Conservation (phyloP, 78 protist genomes). For the Capsaspora owczarzaki region DNA sequence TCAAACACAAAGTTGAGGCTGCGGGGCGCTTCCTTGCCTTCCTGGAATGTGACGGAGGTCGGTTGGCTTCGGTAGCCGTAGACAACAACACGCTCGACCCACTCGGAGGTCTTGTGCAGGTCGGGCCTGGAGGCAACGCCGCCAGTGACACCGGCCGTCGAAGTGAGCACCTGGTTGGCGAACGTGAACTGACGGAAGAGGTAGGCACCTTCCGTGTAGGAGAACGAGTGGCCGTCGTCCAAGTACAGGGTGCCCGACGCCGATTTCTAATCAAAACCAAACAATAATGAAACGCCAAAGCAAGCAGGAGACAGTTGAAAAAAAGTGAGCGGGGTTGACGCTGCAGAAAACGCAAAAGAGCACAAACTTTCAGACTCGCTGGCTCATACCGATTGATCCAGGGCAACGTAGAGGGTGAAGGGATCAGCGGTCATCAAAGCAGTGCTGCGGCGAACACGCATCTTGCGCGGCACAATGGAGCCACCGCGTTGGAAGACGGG, state of each 20-base stretch:
- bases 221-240: constrained; percentile 64
- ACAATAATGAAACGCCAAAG: no score
- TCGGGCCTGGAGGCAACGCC: no score
- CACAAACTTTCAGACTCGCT: no score
- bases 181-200: constrained; percentile 24
- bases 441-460: constrained; percentile 63
- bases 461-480: constrained; percentile 61
- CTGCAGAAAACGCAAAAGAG: no score
- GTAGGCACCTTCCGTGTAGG: constrained; percentile 44
- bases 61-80: constrained; percentile 23
- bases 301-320: no score
- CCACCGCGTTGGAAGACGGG: constrained; percentile 87
- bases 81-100: constrained; percentile 47
- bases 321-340: not conserved
- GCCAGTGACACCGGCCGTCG: no score
- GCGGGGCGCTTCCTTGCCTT: not conserved
- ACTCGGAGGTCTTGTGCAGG: not conserved
- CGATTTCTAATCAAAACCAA: no score
- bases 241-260: constrained; percentile 72
- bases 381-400: constrained; percentile 15
- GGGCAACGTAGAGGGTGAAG: constrained; percentile 70
- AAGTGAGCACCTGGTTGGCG: constrained; percentile 18
- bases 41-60: not conserved
- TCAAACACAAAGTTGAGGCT: not conserved
- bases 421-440: constrained; percentile 76